Percentiles rank a stretch among this genome's conserved stretches.
phyloP scores from a whole-genome alignment of 2,329 filamentous ascomycete genomes.

The Cordyceps cateniannulata region DNA sequence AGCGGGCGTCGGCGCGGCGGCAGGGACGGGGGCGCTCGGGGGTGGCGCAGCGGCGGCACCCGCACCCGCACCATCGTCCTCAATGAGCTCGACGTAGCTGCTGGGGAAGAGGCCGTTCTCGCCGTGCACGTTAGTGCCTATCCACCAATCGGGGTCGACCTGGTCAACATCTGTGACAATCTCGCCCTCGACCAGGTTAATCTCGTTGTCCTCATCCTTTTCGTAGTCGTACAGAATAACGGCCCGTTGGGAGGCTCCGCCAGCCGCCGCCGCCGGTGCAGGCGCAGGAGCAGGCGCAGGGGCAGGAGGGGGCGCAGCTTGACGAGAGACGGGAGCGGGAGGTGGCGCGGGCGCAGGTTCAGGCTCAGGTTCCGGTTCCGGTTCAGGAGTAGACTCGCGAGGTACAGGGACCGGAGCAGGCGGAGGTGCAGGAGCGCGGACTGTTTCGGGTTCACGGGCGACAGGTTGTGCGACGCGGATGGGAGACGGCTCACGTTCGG shows the following conservation, averaged over 20 bases:
- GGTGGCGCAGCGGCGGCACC: slow-evolving; percentile 24
- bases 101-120: slow-evolving; percentile 90
- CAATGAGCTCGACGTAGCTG: slow-evolving; percentile 89
- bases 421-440: slow-evolving; percentile 1
- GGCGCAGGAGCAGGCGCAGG: too few relatives aligned
- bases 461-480: slow-evolving; percentile 84
- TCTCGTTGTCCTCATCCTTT: slow-evolving; percentile 94
- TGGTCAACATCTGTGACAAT: slow-evolving; percentile 88
- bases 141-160: slow-evolving; percentile 99
- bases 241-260: slow-evolving; percentile 50
- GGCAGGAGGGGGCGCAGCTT: slow-evolving; percentile 3
- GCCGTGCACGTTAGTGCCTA: slow-evolving; percentile 80
- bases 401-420: slow-evolving; percentile 13
- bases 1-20: slow-evolving; percentile 31
- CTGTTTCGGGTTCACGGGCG: slow-evolving; percentile 43
- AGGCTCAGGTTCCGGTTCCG: slow-evolving; percentile 1
- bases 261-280: slow-evolving; percentile 11
- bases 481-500: slow-evolving; percentile 61
- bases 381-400: slow-evolving; percentile 9
- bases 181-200: slow-evolving; percentile 84
- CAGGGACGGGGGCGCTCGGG: slow-evolving; percentile 32
- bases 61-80: slow-evolving; percentile 44
- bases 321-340: background rate
- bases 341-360: slow-evolving; percentile 2
- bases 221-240: slow-evolving; percentile 92